phyloP scores from a whole-genome alignment of 352 stramenopile genomes.

The Aphanomyces astaci region DNA sequence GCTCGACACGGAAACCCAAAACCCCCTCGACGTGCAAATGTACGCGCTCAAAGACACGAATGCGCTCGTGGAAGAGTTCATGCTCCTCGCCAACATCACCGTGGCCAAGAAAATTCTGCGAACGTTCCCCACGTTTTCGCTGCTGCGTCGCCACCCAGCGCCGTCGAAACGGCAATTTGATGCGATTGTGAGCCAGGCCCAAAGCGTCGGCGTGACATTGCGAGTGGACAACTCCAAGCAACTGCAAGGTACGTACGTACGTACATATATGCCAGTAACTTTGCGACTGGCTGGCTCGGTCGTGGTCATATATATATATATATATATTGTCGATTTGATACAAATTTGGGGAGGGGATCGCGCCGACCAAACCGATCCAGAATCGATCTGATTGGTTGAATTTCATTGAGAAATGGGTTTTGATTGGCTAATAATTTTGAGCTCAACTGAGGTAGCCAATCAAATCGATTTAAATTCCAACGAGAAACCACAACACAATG shows the following conservation, averaged over 20 bases:
- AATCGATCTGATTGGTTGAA: no score
- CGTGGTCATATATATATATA: no score
- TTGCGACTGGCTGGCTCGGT: no score
- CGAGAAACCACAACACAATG: no score
- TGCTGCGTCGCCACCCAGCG: conserved; percentile 91
- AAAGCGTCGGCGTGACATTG: conserved; percentile 68
- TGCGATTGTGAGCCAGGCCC: conserved; percentile 67
- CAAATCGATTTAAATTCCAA: no score
- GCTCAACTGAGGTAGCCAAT: no score
- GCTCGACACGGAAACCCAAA: conserved; percentile 97
- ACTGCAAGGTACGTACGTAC: conserved; percentile 43
- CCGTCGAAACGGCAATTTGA: conserved; percentile 94
- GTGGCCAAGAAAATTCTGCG: conserved; percentile 93
- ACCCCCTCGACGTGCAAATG: conserved; percentile 96
- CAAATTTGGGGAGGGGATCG: no score
- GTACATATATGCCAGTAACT: no score
- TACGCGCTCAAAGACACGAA: conserved; percentile 95
- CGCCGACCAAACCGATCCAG: no score
- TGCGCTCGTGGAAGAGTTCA: conserved; percentile 98
- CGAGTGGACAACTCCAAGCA: conserved; percentile 74
- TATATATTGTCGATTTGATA: no score
- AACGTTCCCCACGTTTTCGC: conserved; percentile 91
- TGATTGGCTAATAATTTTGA: no score
- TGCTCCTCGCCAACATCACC: conserved; percentile 98
- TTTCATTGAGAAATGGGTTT: no score